A percentile compares a stretch with the other conserved stretches of the same genome.
phyloP scores from a whole-genome alignment of 139 green algal species.

The Picocystis salinarum region DNA sequence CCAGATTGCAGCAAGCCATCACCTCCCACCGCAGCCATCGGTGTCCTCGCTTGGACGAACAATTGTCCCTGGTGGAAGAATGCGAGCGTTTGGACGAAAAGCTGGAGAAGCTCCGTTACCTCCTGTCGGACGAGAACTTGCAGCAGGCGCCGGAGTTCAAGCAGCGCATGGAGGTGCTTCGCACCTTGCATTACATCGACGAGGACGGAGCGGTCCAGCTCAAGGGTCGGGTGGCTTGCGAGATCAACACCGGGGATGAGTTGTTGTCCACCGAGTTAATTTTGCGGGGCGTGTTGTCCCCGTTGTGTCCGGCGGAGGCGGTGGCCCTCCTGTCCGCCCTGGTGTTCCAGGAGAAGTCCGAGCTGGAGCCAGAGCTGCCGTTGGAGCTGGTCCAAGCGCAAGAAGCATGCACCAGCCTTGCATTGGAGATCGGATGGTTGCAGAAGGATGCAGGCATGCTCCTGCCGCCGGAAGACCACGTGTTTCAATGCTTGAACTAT shows the following conservation, averaged over 20 bases:
- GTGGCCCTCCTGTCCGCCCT: conserved; percentile 73
- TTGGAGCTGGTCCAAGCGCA: conserved; percentile 15
- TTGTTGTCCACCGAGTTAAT: conserved; percentile 78
- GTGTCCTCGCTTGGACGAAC: too few species aligned
- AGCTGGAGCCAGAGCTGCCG: conserved; percentile 6
- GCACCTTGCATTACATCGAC: conserved; percentile 59
- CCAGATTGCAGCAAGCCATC: too few species aligned
- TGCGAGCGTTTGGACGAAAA: conserved; percentile 47
- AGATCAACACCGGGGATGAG: conserved; percentile 82
- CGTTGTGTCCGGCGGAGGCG: conserved; percentile 60
- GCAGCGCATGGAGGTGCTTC: conserved; percentile 46
- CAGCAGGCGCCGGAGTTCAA: conserved; percentile 73
- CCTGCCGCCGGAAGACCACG: conserved; percentile 53
- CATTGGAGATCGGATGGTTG: conserved; percentile 7
- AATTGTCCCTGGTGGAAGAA: conserved; percentile 12
- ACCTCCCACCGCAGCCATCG: too few species aligned
- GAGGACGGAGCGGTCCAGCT: conserved; percentile 50
- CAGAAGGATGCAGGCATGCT: conserved; percentile 11
- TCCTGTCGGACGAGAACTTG: background rate
- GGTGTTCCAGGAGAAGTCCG: conserved; percentile 79
- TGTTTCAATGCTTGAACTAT: conserved; percentile 29
- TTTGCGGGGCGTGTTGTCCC: conserved; percentile 54
- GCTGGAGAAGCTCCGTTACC: conserved; percentile 28
- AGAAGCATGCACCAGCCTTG: conserved; percentile 4
- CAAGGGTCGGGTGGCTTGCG: conserved; percentile 70